Percentiles rank a stretch among this genome's conserved stretches.
phyloP scores from a whole-genome alignment of 176 grass and related monocot genomes.

The Dactylis glomerata region DNA sequence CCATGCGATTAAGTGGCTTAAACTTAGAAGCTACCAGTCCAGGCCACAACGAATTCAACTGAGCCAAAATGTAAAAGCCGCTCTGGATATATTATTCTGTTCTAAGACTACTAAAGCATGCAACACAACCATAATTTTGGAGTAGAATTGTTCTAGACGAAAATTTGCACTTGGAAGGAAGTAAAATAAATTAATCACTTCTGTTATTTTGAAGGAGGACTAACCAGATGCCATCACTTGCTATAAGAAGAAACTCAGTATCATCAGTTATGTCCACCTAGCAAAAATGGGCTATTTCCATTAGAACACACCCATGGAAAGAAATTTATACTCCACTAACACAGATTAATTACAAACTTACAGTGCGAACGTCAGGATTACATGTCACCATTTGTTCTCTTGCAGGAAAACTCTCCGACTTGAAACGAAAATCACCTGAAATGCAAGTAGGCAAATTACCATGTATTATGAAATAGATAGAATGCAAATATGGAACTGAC shows the following conservation, averaged over 20 bases:
- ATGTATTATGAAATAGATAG: neutral
- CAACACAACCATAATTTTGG: neutral
- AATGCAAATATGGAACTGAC: neutral
- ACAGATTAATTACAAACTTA: slow-evolving; percentile 23
- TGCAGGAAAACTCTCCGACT: neutral
- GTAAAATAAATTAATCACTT: neutral
- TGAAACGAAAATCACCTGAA: slow-evolving; percentile 17
- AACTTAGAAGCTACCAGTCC: neutral
- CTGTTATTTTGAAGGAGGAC: neutral
- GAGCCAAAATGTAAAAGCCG: neutral
- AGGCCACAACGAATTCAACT: neutral
- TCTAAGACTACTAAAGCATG: neutral
- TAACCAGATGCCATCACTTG: neutral
- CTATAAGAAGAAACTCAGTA: neutral
- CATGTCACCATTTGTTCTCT: slow-evolving; percentile 22
- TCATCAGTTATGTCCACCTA: neutral
- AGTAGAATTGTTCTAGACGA: neutral
- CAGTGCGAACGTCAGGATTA: neutral
- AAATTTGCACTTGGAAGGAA: neutral
- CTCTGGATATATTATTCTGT: neutral
- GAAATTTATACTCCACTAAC: neutral
- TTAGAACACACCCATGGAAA: neutral
- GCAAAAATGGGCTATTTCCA: neutral
- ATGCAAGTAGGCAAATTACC: neutral
- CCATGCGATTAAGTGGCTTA: neutral